Evolutionary conservation across 108 stramenopile species (phyloP).

Genomic region (Pseudonitzschia pungens): DNA sequence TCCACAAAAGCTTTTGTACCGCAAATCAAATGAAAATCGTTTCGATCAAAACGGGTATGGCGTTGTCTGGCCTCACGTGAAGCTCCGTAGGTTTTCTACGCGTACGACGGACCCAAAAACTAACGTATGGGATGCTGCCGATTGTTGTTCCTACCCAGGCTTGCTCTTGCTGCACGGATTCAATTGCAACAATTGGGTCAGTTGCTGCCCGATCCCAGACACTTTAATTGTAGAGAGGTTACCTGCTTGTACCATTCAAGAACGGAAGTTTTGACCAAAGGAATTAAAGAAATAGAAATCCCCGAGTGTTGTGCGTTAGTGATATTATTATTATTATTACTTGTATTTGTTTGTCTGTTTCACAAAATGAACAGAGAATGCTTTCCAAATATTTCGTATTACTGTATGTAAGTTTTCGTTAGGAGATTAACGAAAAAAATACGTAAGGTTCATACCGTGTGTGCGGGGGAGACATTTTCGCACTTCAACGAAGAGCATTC

Average conservation of each 20-base stretch:
- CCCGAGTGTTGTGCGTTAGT: neutral
- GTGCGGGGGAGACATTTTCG: too few relatives aligned
- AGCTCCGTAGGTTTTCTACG: neutral
- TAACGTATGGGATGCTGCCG: neutral
- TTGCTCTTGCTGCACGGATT: conserved; percentile 9
- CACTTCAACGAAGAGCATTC: too few relatives aligned
- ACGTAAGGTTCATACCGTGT: too few relatives aligned
- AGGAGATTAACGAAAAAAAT: too few relatives aligned
- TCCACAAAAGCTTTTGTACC: too few relatives aligned
- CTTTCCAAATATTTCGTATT: too few relatives aligned
- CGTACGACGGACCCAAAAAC: neutral
- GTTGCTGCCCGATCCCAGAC: conserved; percentile 14
- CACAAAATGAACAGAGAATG: too few relatives aligned
- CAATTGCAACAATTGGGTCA: conserved; percentile 13
- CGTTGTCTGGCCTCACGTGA: neutral
- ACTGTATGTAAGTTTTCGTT: too few relatives aligned
- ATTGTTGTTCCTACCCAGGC: conserved; percentile 1
- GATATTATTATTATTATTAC: too few relatives aligned
- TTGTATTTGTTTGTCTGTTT: too few relatives aligned
- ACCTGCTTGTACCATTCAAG: conserved; percentile 5
- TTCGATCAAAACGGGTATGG: too few relatives aligned
- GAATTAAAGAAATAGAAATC: neutral
- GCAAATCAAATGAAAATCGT: too few relatives aligned
- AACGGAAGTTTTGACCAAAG: neutral
- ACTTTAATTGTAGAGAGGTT: conserved; percentile 6